A percentile compares a stretch with the other conserved stretches of the same genome.
Conservation (phyloP, 371 early-diverging fungal species). For the Mortierella sp. region DNA sequence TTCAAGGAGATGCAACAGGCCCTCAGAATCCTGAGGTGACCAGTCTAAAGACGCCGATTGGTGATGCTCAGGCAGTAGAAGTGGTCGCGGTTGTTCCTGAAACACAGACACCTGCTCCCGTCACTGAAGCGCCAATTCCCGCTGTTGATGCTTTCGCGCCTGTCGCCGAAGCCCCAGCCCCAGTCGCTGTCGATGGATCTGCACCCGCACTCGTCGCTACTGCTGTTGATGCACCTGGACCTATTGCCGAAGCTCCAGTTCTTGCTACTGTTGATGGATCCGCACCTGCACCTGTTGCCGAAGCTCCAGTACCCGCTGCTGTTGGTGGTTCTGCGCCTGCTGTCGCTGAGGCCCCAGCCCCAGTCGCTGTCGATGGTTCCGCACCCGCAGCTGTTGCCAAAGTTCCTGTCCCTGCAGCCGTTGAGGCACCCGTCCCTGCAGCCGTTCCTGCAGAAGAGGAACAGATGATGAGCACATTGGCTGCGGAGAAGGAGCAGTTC, state of each 20-base stretch:
- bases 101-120: too few relatives aligned
- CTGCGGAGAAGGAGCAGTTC: conserved; percentile 23
- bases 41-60: not conserved
- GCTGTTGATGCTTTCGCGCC: not conserved
- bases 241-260: not conserved
- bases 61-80: conserved; percentile 2
- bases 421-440: not conserved
- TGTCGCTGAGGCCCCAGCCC: not conserved
- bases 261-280: not conserved
- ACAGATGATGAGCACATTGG: not conserved
- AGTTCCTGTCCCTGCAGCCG: not conserved
- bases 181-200: not conserved
- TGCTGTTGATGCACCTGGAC: not conserved
- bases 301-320: not conserved
- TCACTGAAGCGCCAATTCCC: too few relatives aligned
- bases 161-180: not conserved
- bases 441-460: not conserved
- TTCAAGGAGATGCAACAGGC: not conserved
- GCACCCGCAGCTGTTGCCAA: conserved; percentile 4
- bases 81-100: not conserved
- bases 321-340: not conserved
- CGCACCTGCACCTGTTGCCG: conserved; percentile 1
- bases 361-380: not conserved
- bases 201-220: not conserved
- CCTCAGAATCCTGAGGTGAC: conserved; percentile 13